Conservation (phyloP, 495 filamentous ascomycete genomes). For the Physcia stellaris region DNA sequence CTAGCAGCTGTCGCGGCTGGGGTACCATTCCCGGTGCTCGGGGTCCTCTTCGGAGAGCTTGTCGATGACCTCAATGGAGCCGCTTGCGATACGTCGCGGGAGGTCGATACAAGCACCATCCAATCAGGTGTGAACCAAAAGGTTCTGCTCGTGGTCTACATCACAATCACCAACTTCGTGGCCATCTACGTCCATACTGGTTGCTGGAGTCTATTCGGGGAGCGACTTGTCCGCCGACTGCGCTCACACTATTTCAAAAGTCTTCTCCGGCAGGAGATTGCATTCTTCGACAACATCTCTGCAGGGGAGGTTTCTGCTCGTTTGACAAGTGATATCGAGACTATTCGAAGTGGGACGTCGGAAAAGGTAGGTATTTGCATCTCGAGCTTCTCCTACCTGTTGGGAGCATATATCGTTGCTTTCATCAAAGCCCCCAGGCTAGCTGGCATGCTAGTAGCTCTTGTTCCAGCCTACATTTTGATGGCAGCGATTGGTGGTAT, state of each 20-base stretch:
- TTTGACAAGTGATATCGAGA: slow-evolving; percentile 44
- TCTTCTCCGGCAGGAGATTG: slow-evolving; percentile 45
- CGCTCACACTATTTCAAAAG: slow-evolving; percentile 43
- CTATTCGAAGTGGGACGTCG: slow-evolving; percentile 47
- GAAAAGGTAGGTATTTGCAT: slow-evolving; percentile 55
- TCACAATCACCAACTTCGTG: slow-evolving; percentile 48
- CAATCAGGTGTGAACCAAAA: slow-evolving; percentile 38
- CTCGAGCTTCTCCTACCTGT: slow-evolving; percentile 43
- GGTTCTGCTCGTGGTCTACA: slow-evolving; percentile 47
- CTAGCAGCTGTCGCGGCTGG: slow-evolving; percentile 45
- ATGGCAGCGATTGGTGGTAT: slow-evolving; percentile 49
- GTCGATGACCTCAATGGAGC: slow-evolving; percentile 51
- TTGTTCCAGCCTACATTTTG: slow-evolving; percentile 51
- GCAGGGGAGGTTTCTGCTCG: slow-evolving; percentile 48
- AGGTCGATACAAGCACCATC: slow-evolving; percentile 13
- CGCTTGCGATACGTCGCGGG: slow-evolving; percentile 30
- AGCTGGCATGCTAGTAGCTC: slow-evolving; percentile 39
- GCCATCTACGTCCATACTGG: slow-evolving; percentile 33
- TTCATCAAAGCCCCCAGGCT: slow-evolving; percentile 43
- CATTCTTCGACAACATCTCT: slow-evolving; percentile 44
- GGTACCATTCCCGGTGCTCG: slow-evolving; percentile 54
- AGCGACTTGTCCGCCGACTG: slow-evolving; percentile 46
- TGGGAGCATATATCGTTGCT: slow-evolving; percentile 49
- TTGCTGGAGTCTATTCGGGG: slow-evolving; percentile 48
- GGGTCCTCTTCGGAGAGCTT: slow-evolving; percentile 53